Conservation (phyloP, 169 alveolate genomes). For the Plasmodium ovale region DNA sequence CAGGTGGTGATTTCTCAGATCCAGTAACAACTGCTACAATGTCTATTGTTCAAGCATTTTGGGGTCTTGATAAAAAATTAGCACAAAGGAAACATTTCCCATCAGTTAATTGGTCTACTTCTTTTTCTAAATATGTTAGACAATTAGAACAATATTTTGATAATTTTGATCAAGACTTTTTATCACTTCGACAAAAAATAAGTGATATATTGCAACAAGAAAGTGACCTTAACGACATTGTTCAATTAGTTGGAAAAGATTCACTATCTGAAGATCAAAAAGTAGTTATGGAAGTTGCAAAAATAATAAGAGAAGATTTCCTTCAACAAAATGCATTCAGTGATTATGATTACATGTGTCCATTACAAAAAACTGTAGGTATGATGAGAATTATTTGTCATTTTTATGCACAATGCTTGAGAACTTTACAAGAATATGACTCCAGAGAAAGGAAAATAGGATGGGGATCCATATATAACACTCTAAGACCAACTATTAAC, state of each 20-base stretch:
- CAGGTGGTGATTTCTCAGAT: slow-evolving; percentile 99
- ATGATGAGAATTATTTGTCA: slow-evolving; percentile 97
- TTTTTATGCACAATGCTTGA: slow-evolving; percentile 93
- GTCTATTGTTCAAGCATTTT: slow-evolving; percentile 98
- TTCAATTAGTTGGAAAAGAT: slow-evolving; percentile 98
- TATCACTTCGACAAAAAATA: slow-evolving; percentile 91
- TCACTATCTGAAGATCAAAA: slow-evolving; percentile 97
- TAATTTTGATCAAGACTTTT: slow-evolving; percentile 94
- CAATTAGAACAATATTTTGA: slow-evolving; percentile 95
- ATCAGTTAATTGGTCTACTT: slow-evolving; percentile 98
- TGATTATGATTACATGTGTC: slow-evolving; percentile 98
- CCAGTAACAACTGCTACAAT: slow-evolving; percentile 99
- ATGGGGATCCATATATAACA: slow-evolving; percentile 94
- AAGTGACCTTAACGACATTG: slow-evolving; percentile 97
- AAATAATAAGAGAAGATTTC: slow-evolving; percentile 98
- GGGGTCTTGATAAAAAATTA: slow-evolving; percentile 99
- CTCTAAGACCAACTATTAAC: slow-evolving; percentile 92
- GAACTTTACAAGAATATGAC: slow-evolving; percentile 83
- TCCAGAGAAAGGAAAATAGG: slow-evolving; percentile 91
- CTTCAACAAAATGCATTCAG: slow-evolving; percentile 98
- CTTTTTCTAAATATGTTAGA: slow-evolving; percentile 97
- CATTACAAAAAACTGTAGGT: slow-evolving; percentile 96
- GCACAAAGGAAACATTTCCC: slow-evolving; percentile 99
- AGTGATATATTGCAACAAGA: slow-evolving; percentile 96
- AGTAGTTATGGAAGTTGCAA: slow-evolving; percentile 94